phyloP scores from a whole-genome alignment of 352 stramenopile genomes.

The Phytopythium oedochilum region DNA sequence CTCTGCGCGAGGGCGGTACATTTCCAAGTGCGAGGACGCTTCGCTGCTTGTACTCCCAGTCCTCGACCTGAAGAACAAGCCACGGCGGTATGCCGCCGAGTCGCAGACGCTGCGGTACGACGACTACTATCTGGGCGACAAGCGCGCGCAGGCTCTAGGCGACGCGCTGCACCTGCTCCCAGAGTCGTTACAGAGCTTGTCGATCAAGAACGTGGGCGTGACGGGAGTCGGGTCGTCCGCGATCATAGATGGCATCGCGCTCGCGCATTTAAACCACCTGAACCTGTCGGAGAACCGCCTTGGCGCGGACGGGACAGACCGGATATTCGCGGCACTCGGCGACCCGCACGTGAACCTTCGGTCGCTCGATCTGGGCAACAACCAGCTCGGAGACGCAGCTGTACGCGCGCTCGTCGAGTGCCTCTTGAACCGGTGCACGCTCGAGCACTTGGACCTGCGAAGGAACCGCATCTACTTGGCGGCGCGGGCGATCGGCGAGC shows the following conservation, averaged over 20 bases:
- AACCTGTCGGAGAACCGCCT: slow-evolving; percentile 66
- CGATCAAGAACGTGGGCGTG: slow-evolving; percentile 71
- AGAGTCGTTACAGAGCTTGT: slow-evolving; percentile 48
- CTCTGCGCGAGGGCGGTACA: slow-evolving; percentile 58
- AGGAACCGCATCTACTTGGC: slow-evolving; percentile 68
- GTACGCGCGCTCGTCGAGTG: slow-evolving; percentile 54
- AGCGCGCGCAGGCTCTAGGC: slow-evolving; percentile 55
- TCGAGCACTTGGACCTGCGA: slow-evolving; percentile 54
- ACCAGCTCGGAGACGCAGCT: slow-evolving; percentile 60
- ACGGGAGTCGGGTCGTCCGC: slow-evolving; percentile 45
- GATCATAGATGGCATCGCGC: slow-evolving; percentile 47
- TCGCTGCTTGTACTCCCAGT: slow-evolving; percentile 64
- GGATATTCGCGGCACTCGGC: slow-evolving; percentile 50
- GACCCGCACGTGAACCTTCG: slow-evolving; percentile 54
- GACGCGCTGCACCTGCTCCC: slow-evolving; percentile 52
- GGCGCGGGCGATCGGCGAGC: slow-evolving; percentile 45
- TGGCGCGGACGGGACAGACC: slow-evolving; percentile 39
- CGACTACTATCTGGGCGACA: slow-evolving; percentile 77
- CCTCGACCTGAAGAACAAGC: slow-evolving; percentile 43
- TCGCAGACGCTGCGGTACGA: slow-evolving; percentile 45
- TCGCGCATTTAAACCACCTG: slow-evolving; percentile 52
- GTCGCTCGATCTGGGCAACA: slow-evolving; percentile 66
- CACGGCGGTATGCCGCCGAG: slow-evolving; percentile 34
- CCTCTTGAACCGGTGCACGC: slow-evolving; percentile 61
- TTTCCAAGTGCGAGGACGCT: slow-evolving; percentile 42